Evolutionary conservation across 371 early-diverging fungal species (phyloP), one percentile per base, ranked within the genome.

Genomic region (Zancudomyces culisetae): DNA sequence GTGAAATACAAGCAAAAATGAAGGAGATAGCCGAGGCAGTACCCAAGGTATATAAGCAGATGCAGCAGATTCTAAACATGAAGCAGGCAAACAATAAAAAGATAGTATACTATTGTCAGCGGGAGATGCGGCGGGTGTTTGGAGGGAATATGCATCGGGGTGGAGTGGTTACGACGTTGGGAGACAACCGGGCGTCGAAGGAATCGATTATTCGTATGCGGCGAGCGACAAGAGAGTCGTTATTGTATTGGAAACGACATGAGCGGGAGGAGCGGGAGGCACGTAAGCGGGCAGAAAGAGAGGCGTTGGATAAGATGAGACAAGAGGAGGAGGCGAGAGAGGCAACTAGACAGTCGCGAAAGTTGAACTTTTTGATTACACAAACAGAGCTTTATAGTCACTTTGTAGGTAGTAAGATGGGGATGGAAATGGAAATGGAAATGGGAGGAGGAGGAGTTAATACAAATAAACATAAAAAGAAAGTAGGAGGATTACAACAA

Each of bases 341-440:
- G 67, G 81, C 79, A 13, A 71, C 79, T 43, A 75, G 95, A 51
- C 95, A 96, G 63, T 83, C 83, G 3, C 79, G 88, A 55, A 98
- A 98, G 66, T 80, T 98, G 48, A 87, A 94, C 62, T 96, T 95
- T 61, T 74, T 98, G 55, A 84, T 96, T 52, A 87, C 85, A 0
- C 96, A 98, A 64, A 96, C 97, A 3, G 97, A 98, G 60, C 72
- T 97, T 1, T 98, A 90, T 72, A 85, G 90, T 56, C 93, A 94
- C 69, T 98, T 96, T 72, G 81, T 96, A 52, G 85, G 85, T 40
- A 78, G 80, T 52, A 87, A 87, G 62, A 78, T 86, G 46, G 61
- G 19, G 57, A 45, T 12, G 60, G 54, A 15, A 51, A 27, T 29
- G 15, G 21, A 46, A 12, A 35, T 42, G 39, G 20, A 43, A 4